A percentile compares a stretch with the other conserved stretches of the same genome.
Evolutionary conservation across 164 flowering plant genomes (phyloP).

Genomic region (Liquidambar formosana): DNA sequence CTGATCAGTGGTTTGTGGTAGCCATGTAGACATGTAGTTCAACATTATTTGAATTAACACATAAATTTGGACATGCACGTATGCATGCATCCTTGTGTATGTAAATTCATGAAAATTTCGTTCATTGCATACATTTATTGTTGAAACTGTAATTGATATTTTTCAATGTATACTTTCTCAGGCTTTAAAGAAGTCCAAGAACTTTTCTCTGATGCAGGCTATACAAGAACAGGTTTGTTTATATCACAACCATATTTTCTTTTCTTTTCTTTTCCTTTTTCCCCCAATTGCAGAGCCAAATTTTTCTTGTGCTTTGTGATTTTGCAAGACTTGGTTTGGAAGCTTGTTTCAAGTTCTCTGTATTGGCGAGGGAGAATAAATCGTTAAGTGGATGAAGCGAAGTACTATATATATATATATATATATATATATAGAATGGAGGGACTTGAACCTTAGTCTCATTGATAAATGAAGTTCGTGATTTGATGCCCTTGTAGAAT

Average conservation of each 20-base stretch:
- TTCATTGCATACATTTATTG: not conserved
- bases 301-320: not conserved
- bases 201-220: conserved; percentile 60
- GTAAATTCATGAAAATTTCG: no score
- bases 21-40: no score
- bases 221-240: conserved; percentile 75
- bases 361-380: not conserved
- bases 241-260: not conserved
- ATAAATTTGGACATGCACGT: no score
- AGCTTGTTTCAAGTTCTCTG: not conserved
- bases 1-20: no score
- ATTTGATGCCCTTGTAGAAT: no score
- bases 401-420: no score
- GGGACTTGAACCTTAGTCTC: no score
- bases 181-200: conserved; percentile 74
- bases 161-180: conserved; percentile 26
- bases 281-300: not conserved
- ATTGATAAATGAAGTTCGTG: no score
- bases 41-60: no score
- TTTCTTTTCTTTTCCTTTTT: not conserved
- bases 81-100: no score
- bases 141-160: not conserved
- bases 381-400: not conserved
- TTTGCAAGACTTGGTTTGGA: not conserved
- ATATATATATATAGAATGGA: no score